Conservation (phyloP, 805 yeast species). For the Yamadazyma akitaensis region DNA sequence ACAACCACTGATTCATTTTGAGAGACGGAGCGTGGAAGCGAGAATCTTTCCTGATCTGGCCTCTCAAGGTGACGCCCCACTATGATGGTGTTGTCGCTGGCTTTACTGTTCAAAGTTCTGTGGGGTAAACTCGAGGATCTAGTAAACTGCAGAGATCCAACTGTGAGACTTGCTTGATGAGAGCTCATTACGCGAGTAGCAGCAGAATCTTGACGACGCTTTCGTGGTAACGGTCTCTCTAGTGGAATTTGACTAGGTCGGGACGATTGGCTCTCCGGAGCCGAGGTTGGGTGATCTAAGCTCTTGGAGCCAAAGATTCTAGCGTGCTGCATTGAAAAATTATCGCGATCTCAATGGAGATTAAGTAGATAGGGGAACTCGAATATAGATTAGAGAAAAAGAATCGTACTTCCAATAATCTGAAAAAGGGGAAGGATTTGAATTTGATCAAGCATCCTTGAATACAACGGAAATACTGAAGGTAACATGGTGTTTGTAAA, state of each 20-base stretch:
- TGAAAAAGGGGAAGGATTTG: no score
- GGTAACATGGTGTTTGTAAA: no score
- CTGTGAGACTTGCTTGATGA: constrained; percentile 17
- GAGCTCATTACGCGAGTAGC: constrained; percentile 16
- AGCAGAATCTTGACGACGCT: background rate
- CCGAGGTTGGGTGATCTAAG: background rate
- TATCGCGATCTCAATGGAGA: background rate
- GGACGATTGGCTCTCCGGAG: background rate
- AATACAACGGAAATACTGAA: no score
- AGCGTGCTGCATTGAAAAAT: constrained; percentile 28
- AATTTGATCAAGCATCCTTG: no score
- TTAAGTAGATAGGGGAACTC: background rate
- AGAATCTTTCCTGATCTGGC: constrained; percentile 1
- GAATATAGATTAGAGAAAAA: no score
- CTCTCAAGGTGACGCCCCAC: constrained; percentile 13
- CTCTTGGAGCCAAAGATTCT: constrained; percentile 14
- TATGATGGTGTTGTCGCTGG: constrained; percentile 13
- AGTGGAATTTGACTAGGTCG: background rate
- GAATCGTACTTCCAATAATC: no score
- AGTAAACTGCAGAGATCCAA: constrained; percentile 14
- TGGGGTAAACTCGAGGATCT: constrained; percentile 12
- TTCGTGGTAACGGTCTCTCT: background rate
- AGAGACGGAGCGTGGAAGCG: constrained; percentile 6
- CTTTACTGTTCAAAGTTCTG: constrained; percentile 8
- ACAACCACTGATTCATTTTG: constrained; percentile 11